Conservation (phyloP, 257 asterid genomes). For the Ocimum tenuiflorum region DNA sequence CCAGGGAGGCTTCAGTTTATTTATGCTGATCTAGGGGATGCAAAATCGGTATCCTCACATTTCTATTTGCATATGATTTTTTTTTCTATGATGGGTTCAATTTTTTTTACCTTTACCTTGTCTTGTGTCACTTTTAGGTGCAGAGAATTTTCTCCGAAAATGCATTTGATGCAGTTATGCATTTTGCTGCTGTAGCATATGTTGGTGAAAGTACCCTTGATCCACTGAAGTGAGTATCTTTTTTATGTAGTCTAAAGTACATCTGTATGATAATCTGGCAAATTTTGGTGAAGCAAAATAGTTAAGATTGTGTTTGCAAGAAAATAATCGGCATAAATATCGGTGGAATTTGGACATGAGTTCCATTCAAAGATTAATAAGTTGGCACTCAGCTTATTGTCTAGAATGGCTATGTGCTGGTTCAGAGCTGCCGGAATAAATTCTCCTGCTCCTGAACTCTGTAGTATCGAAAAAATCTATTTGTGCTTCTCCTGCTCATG, state of each 20-base stretch:
- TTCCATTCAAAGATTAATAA: too few species aligned
- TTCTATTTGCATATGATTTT: not conserved
- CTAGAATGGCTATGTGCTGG: too few species aligned
- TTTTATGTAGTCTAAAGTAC: not conserved
- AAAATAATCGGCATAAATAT: too few species aligned
- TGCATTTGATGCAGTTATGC: slow-evolving; percentile 76
- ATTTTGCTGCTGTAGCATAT: slow-evolving; percentile 96
- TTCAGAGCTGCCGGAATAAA: too few species aligned
- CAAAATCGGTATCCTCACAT: slow-evolving; percentile 55
- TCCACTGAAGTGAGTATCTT: slow-evolving; percentile 65
- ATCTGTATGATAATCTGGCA: not conserved
- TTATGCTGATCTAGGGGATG: slow-evolving; percentile 81
- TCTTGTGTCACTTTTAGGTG: slow-evolving; percentile 45
- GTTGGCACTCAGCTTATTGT: too few species aligned
- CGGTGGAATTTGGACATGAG: too few species aligned
- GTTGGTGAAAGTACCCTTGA: slow-evolving; percentile 92
- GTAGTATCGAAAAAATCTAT: too few species aligned
- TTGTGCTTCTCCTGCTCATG: too few species aligned
- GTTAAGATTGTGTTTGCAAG: not conserved
- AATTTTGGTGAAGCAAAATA: not conserved
- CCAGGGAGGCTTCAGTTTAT: slow-evolving; percentile 91
- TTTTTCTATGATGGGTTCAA: slow-evolving; percentile 6
- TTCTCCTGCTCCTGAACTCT: too few species aligned
- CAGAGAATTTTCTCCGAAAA: slow-evolving; percentile 53
- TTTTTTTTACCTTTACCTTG: slow-evolving; percentile 5